Conservation (phyloP, 208 protist genomes). For the Leishmania tropica region DNA sequence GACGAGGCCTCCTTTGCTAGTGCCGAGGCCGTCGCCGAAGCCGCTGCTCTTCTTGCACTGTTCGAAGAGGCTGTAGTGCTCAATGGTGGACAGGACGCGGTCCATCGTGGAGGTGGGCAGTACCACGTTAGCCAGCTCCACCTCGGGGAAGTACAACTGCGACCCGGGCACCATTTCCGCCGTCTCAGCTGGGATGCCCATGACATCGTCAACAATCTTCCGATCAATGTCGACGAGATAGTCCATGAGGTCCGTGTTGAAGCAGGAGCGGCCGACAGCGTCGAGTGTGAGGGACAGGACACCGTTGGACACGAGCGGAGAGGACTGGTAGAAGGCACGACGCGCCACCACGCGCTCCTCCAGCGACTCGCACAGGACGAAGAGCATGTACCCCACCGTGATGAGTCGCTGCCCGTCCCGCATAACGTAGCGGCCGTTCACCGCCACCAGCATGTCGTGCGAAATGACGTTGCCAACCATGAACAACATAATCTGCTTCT, state of each 20-base stretch:
- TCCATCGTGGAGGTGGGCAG: conserved; percentile 79
- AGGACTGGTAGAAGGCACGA: conserved; percentile 88
- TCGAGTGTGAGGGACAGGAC: conserved; percentile 75
- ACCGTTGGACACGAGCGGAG: conserved; percentile 73
- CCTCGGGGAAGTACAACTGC: conserved; percentile 75
- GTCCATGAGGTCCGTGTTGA: conserved; percentile 94
- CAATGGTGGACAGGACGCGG: conserved; percentile 82
- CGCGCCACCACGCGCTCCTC: conserved; percentile 81
- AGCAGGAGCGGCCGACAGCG: conserved; percentile 48
- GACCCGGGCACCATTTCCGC: conserved; percentile 91
- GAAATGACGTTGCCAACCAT: conserved; percentile 88
- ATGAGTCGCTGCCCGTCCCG: conserved; percentile 78
- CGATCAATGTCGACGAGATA: conserved; percentile 92
- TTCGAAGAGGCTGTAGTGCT: conserved; percentile 90
- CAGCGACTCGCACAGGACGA: conserved; percentile 88
- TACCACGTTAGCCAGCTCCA: conserved; percentile 84
- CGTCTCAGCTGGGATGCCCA: conserved; percentile 89
- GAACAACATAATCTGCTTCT: conserved; percentile 90
- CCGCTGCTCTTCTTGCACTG: conserved; percentile 73
- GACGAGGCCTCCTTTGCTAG: conserved; percentile 67
- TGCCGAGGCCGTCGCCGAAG: conserved; percentile 78
- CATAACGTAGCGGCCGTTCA: conserved; percentile 90
- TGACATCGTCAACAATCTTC: conserved; percentile 92
- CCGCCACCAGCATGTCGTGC: conserved; percentile 89
- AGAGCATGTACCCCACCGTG: conserved; percentile 92